These are phyloP conservation scores for Lecanicillium sp. DNA, from an alignment of 2,329 filamentous ascomycete genomes.

Conservation along the genomic window DNA sequence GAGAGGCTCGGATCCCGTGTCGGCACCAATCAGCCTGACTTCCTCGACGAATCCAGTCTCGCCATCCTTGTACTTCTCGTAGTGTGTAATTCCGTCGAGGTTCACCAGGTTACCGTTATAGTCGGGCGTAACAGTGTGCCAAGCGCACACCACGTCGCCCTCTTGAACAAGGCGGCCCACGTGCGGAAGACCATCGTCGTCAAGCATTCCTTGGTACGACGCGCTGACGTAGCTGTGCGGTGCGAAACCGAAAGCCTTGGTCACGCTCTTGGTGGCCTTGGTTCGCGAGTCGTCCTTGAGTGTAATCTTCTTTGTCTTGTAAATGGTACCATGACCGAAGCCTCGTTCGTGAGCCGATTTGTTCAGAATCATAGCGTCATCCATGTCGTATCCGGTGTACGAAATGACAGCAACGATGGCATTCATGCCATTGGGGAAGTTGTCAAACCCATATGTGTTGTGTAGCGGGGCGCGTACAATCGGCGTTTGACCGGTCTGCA, in stretches of 20 bases:
- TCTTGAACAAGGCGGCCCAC: slow-evolving; percentile 71
- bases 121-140: slow-evolving; percentile 79
- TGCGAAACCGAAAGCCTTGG: slow-evolving; percentile 86
- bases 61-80: slow-evolving; percentile 88
- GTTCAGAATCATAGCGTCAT: slow-evolving; percentile 99
- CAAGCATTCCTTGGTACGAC: slow-evolving; percentile 63
- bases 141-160: slow-evolving; percentile 81
- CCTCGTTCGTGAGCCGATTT: slow-evolving; percentile 94
- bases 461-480: slow-evolving; percentile 87
- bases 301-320: slow-evolving; percentile 91
- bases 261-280: slow-evolving; percentile 59
- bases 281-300: slow-evolving; percentile 71
- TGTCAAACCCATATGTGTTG: slow-evolving; percentile 94
- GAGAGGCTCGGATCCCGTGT: slow-evolving; percentile 72
- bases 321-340: slow-evolving; percentile 92
- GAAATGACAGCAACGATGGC: slow-evolving; percentile 96
- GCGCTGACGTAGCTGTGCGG: slow-evolving; percentile 66
- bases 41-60: slow-evolving; percentile 89
- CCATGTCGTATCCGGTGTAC: slow-evolving; percentile 99
- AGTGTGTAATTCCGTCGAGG: slow-evolving; percentile 76
- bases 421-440: slow-evolving; percentile 95
- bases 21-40: slow-evolving; percentile 81
- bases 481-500: slow-evolving; percentile 94
- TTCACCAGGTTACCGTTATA: slow-evolving; percentile 74
- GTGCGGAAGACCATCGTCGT: slow-evolving; percentile 79